phyloP scores from a whole-genome alignment of 148 eudicot species.

The Salicornia ramosissima region DNA sequence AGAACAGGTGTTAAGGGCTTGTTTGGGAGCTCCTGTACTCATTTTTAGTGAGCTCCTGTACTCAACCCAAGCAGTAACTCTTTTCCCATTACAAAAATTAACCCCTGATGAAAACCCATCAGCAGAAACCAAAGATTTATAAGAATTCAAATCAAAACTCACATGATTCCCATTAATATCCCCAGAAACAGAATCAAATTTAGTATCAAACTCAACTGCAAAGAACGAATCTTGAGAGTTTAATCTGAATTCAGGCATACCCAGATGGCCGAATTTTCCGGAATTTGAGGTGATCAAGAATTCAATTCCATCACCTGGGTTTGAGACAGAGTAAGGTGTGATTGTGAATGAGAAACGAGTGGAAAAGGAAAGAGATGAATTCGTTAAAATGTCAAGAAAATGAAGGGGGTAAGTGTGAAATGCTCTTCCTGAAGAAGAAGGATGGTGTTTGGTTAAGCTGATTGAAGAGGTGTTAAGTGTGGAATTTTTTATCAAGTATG shows the following conservation, averaged over 20 bases:
- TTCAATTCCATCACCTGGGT: constrained; percentile 62
- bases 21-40: constrained; percentile 27
- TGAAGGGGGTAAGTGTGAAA: constrained; percentile 44
- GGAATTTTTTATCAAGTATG: constrained; percentile 33
- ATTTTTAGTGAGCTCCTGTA: constrained; percentile 34
- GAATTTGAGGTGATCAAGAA: constrained; percentile 45
- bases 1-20: constrained; percentile 43
- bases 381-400: constrained; percentile 39
- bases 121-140: constrained; percentile 33
- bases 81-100: constrained; percentile 39
- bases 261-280: constrained; percentile 35
- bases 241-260: constrained; percentile 36
- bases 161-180: constrained; percentile 50
- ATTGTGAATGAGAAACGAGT: constrained; percentile 48
- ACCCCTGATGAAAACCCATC: constrained; percentile 36
- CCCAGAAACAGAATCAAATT: constrained; percentile 32
- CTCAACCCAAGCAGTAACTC: constrained; percentile 53
- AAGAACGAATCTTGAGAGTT: constrained; percentile 36
- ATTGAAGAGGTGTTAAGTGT: constrained; percentile 32
- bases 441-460: constrained; percentile 10
- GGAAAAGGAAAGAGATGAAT: constrained; percentile 45
- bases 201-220: constrained; percentile 60
- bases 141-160: constrained; percentile 37
- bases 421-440: constrained; percentile 36
- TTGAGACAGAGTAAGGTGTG: constrained; percentile 32